Conservation (phyloP, 2,329 filamentous ascomycete species). For the Parastagonospora nodorum region DNA sequence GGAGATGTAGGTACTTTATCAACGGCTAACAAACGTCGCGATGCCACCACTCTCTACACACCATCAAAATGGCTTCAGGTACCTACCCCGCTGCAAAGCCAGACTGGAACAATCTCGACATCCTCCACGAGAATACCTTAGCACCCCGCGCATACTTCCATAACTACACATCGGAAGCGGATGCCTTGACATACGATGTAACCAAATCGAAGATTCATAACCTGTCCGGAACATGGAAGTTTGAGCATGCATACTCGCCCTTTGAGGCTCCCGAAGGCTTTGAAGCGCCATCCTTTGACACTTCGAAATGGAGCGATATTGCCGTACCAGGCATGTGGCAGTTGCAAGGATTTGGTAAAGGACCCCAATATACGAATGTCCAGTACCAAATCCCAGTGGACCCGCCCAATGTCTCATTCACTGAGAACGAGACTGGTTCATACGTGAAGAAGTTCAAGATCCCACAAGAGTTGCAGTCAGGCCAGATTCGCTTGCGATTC, state of each 20-base stretch:
- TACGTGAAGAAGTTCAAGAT: slow-evolving; percentile 64
- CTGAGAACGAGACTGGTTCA: slow-evolving; percentile 67
- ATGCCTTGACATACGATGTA: slow-evolving; percentile 53
- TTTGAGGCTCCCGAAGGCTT: slow-evolving; percentile 45
- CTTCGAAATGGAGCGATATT: slow-evolving; percentile 57
- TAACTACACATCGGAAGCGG: slow-evolving; percentile 55
- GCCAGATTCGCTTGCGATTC: slow-evolving; percentile 67
- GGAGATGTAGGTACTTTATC: slow-evolving; percentile 7
- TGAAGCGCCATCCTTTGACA: slow-evolving; percentile 39
- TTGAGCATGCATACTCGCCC: slow-evolving; percentile 44
- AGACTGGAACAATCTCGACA: slow-evolving; percentile 66
- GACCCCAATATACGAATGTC: slow-evolving; percentile 71
- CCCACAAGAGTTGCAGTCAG: slow-evolving; percentile 55
- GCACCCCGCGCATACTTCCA: slow-evolving; percentile 63
- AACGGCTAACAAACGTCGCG: slow-evolving; percentile 1
- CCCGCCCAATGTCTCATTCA: slow-evolving; percentile 64
- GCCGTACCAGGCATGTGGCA: slow-evolving; percentile 73
- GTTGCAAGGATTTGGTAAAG: slow-evolving; percentile 67
- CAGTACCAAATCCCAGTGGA: slow-evolving; percentile 69
- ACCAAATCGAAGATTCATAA: slow-evolving; percentile 39
- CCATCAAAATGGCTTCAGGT: slow-evolving; percentile 25
- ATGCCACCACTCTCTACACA: not conserved
- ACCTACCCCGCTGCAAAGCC: slow-evolving; percentile 43
- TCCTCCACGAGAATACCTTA: slow-evolving; percentile 66
- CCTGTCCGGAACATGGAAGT: slow-evolving; percentile 47